Conservation (phyloP, 306 rosid genomes). For the Quercus wislizeni region DNA sequence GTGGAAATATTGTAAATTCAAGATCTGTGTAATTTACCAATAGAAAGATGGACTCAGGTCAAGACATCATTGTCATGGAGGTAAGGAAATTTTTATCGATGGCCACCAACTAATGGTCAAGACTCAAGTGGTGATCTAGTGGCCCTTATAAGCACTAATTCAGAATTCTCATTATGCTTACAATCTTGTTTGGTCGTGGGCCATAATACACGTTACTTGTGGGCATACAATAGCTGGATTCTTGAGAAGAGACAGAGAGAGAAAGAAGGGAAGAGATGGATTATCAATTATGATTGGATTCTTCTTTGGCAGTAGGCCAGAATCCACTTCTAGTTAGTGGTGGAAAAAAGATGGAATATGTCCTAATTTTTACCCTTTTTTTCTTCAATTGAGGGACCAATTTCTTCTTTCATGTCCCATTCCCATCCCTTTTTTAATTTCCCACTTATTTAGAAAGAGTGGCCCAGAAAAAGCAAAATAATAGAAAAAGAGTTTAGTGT, state of each 20-base stretch:
- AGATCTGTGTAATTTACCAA: too few relatives aligned
- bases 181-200: constrained; percentile 24
- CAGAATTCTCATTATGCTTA: constrained; percentile 20
- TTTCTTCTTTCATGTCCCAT: not conserved
- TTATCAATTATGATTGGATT: too few relatives aligned
- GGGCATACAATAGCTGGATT: not conserved
- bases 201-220: constrained; percentile 7
- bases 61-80: not conserved
- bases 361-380: not conserved
- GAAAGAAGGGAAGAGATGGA: not conserved
- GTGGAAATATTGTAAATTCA: too few relatives aligned
- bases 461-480: not conserved
- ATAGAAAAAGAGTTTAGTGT: not conserved
- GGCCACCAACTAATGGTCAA: not conserved
- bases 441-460: not conserved
- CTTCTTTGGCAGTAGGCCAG: constrained; percentile 22
- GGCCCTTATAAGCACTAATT: constrained; percentile 16
- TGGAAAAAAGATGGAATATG: constrained; percentile 44
- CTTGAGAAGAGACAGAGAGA: not conserved
- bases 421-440: not conserved
- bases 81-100: not conserved
- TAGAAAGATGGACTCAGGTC: too few relatives aligned
- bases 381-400: not conserved
- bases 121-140: constrained; percentile 9
- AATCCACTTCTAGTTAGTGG: constrained; percentile 13